These are phyloP conservation scores for Alternaria alternata DNA, from an alignment of 2,329 filamentous ascomycete species.

Conservation along the genomic window DNA sequence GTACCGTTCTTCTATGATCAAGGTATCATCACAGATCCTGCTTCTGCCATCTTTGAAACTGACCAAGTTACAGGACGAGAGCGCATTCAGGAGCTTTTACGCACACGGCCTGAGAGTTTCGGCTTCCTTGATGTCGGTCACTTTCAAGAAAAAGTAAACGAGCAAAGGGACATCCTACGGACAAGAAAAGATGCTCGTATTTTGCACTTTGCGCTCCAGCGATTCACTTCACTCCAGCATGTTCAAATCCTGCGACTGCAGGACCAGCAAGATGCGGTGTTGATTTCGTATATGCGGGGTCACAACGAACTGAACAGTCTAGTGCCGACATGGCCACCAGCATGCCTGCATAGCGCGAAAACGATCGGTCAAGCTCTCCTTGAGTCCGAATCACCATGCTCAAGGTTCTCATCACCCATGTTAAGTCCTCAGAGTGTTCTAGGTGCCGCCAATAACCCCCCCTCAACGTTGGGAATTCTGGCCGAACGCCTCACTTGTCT, in stretches of 20 bases:
- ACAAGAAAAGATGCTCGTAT: constrained; percentile 61
- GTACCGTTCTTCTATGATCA: constrained; percentile 66
- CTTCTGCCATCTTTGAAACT: constrained; percentile 18
- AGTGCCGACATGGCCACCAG: constrained; percentile 67
- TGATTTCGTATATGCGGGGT: constrained; percentile 61
- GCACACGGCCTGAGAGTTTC: constrained; percentile 47
- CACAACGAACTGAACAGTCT: constrained; percentile 57
- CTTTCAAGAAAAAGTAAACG: constrained; percentile 57
- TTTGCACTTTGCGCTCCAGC: constrained; percentile 63
- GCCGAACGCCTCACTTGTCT: constrained; percentile 67
- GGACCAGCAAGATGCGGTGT: constrained; percentile 64
- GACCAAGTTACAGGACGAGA: constrained; percentile 48
- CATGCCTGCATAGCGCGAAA: constrained; percentile 68
- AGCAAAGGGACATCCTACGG: constrained; percentile 61
- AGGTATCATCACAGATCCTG: constrained; percentile 47
- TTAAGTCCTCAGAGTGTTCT: constrained; percentile 68
- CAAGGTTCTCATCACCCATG: constrained; percentile 69
- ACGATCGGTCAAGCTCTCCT: constrained; percentile 67
- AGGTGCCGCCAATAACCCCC: constrained; percentile 58
- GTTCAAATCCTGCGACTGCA: constrained; percentile 70
- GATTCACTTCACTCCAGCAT: constrained; percentile 68
- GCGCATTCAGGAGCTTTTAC: constrained; percentile 51
- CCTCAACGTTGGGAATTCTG: constrained; percentile 59
- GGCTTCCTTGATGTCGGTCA: constrained; percentile 51
- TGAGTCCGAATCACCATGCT: constrained; percentile 63